Base-by-base conservation (phyloP, 495 filamentous ascomycete species). In the Tuber magnatum region DNA sequence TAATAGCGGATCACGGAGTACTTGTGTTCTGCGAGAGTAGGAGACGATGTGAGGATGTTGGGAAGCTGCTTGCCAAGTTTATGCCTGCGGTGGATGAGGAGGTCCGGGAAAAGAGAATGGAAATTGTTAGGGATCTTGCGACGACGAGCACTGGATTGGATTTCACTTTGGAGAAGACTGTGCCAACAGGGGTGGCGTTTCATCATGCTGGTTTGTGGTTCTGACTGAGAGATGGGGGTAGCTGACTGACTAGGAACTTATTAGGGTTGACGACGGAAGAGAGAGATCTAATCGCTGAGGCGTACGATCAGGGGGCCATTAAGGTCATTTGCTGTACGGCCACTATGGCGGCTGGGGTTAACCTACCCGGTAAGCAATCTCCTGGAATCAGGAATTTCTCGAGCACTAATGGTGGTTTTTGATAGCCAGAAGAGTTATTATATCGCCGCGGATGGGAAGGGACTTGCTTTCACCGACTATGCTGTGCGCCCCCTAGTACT, bases 291-390 rank as follows among this genome's bases (percentile, higher is more conserved):
- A 87, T 94, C 70, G 90, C 91, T 6, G 86, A 86, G 48, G 90
- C 91, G 18, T 95, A 94, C 77, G 91, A 94, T 80, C 83, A 85
- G 43, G 91, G 92, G 1, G 83, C 87, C 5, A 77, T 95, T 42
- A 92, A 89, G 77, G 88, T 93, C 1, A 89, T 93, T 48, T 91
- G 92, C 24, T 93, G 92, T 32, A 95, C 92, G 22, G 93, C 92
- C 75, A 93, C 91, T 76, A 88, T 95, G 74, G 92, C 92, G n/a
- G 92, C 92, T 56, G 92, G 92, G 20, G 92, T 95, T 68, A 95
- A 95, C 83, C 85, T 92, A 65, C 88, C 88, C 3, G 42, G 71
- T 39, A 41, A 28, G 73, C 46, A 14, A 44, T 51, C 35, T 38
- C 8, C 14, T 10, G 24, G n/a, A 32, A 48, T 7, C 35, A 39